A percentile compares a stretch with the other conserved stretches of the same genome.
Conservation (phyloP, 148 eudicot species). For the Pouteria glomerata region DNA sequence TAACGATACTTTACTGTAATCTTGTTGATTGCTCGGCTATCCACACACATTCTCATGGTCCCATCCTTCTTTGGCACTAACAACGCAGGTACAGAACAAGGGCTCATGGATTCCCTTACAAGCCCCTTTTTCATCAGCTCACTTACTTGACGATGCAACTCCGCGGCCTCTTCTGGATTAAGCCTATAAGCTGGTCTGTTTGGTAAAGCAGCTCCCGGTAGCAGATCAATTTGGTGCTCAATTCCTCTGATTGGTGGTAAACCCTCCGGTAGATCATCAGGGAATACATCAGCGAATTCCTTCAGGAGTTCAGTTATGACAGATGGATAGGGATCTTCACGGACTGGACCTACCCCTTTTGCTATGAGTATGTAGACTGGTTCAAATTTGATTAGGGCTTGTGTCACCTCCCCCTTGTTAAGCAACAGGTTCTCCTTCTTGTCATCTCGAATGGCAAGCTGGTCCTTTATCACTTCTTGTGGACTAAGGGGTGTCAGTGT, state of each 20-base stretch:
- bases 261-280: neutral
- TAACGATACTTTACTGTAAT: neutral
- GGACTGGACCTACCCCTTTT: neutral
- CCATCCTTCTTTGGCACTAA: neutral
- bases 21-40: neutral
- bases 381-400: neutral
- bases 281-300: neutral
- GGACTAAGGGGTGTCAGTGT: neutral
- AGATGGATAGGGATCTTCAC: neutral
- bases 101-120: too few relatives aligned
- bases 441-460: neutral
- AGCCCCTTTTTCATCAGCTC: too few relatives aligned
- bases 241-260: neutral
- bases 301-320: neutral
- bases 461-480: neutral
- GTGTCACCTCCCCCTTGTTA: neutral
- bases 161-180: neutral
- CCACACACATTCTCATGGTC: neutral
- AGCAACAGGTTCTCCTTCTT: neutral
- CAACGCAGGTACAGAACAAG: too few relatives aligned
- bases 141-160: too few relatives aligned
- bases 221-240: neutral
- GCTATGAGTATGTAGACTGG: neutral
- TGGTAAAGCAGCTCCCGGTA: neutral
- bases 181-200: neutral